A percentile compares a stretch with the other conserved stretches of the same genome.
These are phyloP conservation scores for Pichia scutulata DNA, from an alignment of 805 yeast species.

Conservation along the genomic window DNA sequence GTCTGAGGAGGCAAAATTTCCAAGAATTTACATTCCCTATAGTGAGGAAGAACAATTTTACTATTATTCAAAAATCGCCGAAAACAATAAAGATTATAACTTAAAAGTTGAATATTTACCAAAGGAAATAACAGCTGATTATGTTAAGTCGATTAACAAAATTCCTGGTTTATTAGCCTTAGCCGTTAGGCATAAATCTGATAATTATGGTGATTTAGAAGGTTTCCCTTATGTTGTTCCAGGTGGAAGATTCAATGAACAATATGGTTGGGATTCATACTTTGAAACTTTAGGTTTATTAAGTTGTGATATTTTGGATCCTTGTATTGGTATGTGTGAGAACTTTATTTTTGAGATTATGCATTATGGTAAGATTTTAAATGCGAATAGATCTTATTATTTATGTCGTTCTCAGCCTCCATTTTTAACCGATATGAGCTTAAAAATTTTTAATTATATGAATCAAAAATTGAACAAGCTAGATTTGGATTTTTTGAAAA, in stretches of 20 bases:
- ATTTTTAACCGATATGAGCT: slow-evolving; percentile 86
- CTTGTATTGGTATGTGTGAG: slow-evolving; percentile 86
- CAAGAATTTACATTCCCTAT: slow-evolving; percentile 72
- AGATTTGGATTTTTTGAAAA: slow-evolving; percentile 52
- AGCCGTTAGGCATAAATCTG: slow-evolving; percentile 46
- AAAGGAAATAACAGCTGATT: slow-evolving; percentile 63
- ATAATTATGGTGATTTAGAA: slow-evolving; percentile 28
- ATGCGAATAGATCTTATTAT: slow-evolving; percentile 90
- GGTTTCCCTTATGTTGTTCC: slow-evolving; percentile 91
- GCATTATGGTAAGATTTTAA: slow-evolving; percentile 85
- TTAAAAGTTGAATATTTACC: slow-evolving; percentile 78
- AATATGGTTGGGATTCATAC: slow-evolving; percentile 98
- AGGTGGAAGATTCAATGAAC: slow-evolving; percentile 94
- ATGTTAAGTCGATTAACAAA: slow-evolving; percentile 64
- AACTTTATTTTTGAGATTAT: slow-evolving; percentile 86
- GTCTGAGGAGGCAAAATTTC: slow-evolving; percentile 52
- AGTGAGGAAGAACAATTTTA: slow-evolving; percentile 64
- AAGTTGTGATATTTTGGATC: slow-evolving; percentile 52
- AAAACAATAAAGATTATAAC: slow-evolving; percentile 43
- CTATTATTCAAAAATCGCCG: slow-evolving; percentile 50
- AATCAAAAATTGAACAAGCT: slow-evolving; percentile 30
- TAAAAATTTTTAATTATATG: slow-evolving; percentile 55
- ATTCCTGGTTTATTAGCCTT: slow-evolving; percentile 83
- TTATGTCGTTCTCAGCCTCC: slow-evolving; percentile 95
- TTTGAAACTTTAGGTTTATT: slow-evolving; percentile 82